These are phyloP conservation scores for Aspergillus ostianus DNA, from an alignment of 495 filamentous ascomycete species.

Conservation along the genomic window DNA sequence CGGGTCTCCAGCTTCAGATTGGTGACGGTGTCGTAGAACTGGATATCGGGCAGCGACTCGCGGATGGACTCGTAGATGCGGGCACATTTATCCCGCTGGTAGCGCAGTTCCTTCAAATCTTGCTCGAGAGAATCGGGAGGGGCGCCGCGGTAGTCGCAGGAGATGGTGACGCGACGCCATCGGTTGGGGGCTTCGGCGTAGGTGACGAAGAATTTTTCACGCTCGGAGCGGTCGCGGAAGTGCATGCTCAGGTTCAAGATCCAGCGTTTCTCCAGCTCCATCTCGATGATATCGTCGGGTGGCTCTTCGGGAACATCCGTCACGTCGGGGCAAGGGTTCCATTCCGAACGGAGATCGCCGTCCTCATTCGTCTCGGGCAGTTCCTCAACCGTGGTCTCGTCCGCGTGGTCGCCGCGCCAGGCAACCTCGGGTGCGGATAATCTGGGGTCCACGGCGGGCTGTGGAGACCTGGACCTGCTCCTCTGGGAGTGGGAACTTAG, in stretches of 20 bases:
- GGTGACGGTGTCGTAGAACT: constrained; percentile 93
- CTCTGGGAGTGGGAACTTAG: constrained; percentile 40
- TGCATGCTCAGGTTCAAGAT: constrained; percentile 98
- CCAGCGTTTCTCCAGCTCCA: constrained; percentile 87
- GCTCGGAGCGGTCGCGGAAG: constrained; percentile 89
- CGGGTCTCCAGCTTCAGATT: constrained; percentile 93
- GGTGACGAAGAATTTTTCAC: constrained; percentile 98
- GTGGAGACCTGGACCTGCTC: constrained; percentile 43
- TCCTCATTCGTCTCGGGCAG: constrained; percentile 29
- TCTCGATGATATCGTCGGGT: constrained; percentile 59
- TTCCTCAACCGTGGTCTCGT: constrained; percentile 38
- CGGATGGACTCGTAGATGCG: constrained; percentile 95
- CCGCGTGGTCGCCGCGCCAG: constrained; percentile 33
- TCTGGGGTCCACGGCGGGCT: constrained; percentile 40
- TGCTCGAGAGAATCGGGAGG: constrained; percentile 79
- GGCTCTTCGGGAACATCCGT: constrained; percentile 31
- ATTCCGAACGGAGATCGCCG: constrained; percentile 23
- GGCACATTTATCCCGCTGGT: constrained; percentile 91
- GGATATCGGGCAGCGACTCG: constrained; percentile 84
- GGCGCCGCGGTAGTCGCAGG: constrained; percentile 86
- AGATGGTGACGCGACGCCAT: constrained; percentile 89
- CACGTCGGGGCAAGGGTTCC: constrained; percentile 28
- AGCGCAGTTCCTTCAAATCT: constrained; percentile 73
- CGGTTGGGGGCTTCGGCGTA: constrained; percentile 75
- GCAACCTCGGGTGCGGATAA: constrained; percentile 49